These are phyloP conservation scores for Erythrobasidium hasegawianum DNA, from an alignment of 1,284 basidiomycete species.

Conservation along the genomic window DNA sequence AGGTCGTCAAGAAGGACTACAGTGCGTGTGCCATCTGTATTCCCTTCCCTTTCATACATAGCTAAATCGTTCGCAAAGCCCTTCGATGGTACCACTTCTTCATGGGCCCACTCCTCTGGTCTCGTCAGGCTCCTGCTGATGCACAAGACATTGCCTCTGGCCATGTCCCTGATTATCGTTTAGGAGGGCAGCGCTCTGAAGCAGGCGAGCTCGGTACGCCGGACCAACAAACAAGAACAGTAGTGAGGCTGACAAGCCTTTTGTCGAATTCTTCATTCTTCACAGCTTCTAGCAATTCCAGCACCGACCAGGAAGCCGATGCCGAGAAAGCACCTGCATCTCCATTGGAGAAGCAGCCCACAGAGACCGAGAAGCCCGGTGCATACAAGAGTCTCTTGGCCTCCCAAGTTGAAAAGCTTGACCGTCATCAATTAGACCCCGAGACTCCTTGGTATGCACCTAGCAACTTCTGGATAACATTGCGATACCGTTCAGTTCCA, in stretches of 20 bases:
- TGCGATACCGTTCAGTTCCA: constrained; percentile 39
- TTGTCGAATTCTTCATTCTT: no score
- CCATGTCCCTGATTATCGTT: constrained; percentile 52
- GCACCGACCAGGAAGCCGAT: background rate
- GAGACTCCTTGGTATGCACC: constrained; percentile 24
- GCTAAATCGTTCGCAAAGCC: constrained; percentile 11
- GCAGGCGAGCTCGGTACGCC: no score
- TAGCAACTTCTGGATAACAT: constrained; percentile 51
- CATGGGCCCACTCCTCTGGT: constrained; percentile 54
- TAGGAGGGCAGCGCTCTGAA: constrained; percentile 22
- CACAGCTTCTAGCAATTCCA: no score
- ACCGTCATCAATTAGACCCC: constrained; percentile 18
- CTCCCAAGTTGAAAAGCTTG: constrained; percentile 12
- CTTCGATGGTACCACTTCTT: constrained; percentile 49
- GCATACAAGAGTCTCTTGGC: constrained; percentile 6
- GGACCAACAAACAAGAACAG: no score
- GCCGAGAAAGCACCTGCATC: constrained; percentile 7
- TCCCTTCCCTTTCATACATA: background rate
- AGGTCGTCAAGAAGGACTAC: constrained; percentile 54
- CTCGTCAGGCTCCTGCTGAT: constrained; percentile 49
- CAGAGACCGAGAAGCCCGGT: background rate
- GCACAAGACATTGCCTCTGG: constrained; percentile 35
- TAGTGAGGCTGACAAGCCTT: no score
- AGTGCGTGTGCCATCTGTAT: no score
- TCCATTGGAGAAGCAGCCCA: background rate